Evolutionary conservation across 495 filamentous ascomycete genomes (phyloP), one percentile per base, ranked within the genome.

Genomic region (Aspergillus sparsus): DNA sequence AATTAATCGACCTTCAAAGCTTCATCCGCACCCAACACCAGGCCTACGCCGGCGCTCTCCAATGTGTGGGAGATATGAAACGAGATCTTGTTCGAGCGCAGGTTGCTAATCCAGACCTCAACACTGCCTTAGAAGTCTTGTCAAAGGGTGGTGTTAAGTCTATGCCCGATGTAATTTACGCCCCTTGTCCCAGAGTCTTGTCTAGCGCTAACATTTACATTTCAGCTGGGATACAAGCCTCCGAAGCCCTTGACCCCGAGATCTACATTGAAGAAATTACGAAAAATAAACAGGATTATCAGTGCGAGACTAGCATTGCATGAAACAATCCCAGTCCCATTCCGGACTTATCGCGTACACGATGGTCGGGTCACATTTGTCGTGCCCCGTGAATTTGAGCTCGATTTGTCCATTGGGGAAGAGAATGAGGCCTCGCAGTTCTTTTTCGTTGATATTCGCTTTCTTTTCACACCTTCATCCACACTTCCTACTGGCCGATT

Each of bases 391-490:
- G 94, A 97, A 67, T 98, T 96, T 68, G 95, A 98, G 69, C 83
- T 97, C 21, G 94, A 98, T 66, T 83, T 98, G 58, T 89, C 89
- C 0, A 87, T 97, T 57, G 89, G 87, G 1, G 86, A 91, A 62
- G 92, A 96, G 66, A 85, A 93, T 53, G 83, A 84, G 12, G 74
- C 81, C 33, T 88, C 86, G 8, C 93, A 93, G 68, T 91, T 96
- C 68, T 97, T 86, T 74, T 96, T 97, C 67, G 87, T 98, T 61
- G 93, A 97, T 66, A 88, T 97, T 61, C 85, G 92, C 53, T 91
- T 95, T 62, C 73, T 87, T 31, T 98, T 95, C 71, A 78, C 76
- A 13, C 94, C 94, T 7, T 81, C 84, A 4, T 74, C 81, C 1
- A 80, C 83, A 18, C 68, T 92, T 9, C 80, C 87, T 0, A 80